Conservation (phyloP, 768 basidiomycete genomes). For the Podaxis sp. region DNA sequence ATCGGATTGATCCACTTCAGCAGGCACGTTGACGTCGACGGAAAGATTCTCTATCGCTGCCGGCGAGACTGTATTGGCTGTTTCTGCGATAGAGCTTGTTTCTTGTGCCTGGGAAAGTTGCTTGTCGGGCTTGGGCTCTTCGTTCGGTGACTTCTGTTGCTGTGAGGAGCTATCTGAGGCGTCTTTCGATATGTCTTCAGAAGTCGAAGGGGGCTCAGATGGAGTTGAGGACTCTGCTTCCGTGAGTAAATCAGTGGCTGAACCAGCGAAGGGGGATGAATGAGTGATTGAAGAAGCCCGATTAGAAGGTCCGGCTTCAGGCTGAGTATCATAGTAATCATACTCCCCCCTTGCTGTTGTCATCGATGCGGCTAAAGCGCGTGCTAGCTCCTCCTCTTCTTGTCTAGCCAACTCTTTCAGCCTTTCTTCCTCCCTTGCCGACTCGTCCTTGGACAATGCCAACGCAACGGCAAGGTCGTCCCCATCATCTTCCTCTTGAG, state of each 20-base stretch:
- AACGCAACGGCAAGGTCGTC: conserved; percentile 43
- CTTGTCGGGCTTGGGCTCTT: not conserved
- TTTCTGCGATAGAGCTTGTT: not conserved
- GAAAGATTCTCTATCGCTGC: not conserved
- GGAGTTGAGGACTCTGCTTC: not conserved
- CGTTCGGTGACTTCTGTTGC: not conserved
- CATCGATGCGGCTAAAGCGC: conserved; percentile 47
- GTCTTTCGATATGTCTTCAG: not conserved
- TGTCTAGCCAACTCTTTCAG: conserved; percentile 32
- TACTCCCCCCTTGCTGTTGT: not conserved
- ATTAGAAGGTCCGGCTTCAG: conserved; percentile 5
- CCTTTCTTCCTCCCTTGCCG: conserved; percentile 24
- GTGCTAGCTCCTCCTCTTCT: conserved; percentile 66
- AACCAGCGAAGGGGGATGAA: not conserved
- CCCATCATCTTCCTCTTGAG: conserved; percentile 24
- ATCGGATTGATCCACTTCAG: not conserved
- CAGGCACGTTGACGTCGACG: not conserved
- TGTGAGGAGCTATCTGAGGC: not conserved
- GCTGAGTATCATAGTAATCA: not conserved
- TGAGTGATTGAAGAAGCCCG: not conserved
- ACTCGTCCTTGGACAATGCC: conserved; percentile 47
- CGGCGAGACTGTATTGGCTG: not conserved
- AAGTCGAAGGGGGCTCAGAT: not conserved
- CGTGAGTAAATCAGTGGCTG: not conserved
- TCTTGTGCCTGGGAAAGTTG: not conserved